Evolutionary conservation across 78 protist genomes (phyloP), one percentile per base, ranked within the genome.

Genomic region (Corallochytrium limacisporum): DNA sequence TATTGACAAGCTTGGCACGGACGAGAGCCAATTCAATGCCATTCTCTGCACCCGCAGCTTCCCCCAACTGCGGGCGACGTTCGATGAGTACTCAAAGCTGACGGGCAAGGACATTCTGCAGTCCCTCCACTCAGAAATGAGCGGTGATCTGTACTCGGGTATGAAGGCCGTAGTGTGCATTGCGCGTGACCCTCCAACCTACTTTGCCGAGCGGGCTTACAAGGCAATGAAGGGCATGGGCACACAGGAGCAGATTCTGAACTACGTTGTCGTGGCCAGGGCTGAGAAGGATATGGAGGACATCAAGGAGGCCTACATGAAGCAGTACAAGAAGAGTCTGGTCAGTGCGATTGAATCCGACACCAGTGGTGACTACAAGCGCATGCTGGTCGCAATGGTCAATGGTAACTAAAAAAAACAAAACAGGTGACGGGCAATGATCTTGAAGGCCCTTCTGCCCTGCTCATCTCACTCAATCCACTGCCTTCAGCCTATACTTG

Each of bases 261-360:
- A 26, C 42, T 29, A 57, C 22, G 24, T 13, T 0, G 12, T 38
- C 22, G 24, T 63, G 31, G 42, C 62, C 31, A 22, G 69, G 15
- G 8, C 48, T 33, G 69, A 63, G 54, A 40, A 40, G 22, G 69
- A 63, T 63, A 51, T 63, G 69, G 47, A 42, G 54, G 69, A 63
- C 15, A 46, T 63, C 22, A 63, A 63, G 50, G 48, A 7, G 24
- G 48, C 24, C 13, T 63, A 18, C 18, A 20, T 44, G 18, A 44
- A 44, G n/a, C n/a, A n/a, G n/a, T n/a, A n/a, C n/a, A n/a, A n/a
- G n/a, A n/a, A n/a, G n/a, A n/a, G n/a, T n/a, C n/a, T n/a, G n/a
- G n/a, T n/a, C n/a, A n/a, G n/a, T n/a, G n/a, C n/a, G n/a, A n/a
- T n/a, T n/a, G n/a, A n/a, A n/a, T n/a, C n/a, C n/a, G n/a, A n/a